Base-by-base conservation (phyloP, 345 rosid genomes). In the Clausena lansium region DNA sequence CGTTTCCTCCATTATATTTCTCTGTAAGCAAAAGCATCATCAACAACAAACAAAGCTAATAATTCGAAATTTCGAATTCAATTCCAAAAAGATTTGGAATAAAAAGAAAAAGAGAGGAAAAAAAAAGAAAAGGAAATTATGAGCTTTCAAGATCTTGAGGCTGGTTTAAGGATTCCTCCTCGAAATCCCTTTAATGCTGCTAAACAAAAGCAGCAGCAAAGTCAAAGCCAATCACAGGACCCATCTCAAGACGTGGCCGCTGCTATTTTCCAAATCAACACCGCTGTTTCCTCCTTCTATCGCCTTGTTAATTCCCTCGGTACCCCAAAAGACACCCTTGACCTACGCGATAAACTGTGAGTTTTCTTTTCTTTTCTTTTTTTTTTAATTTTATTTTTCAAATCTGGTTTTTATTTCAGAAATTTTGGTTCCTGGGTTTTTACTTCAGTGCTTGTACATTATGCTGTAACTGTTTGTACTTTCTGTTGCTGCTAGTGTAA, bases 301-400 rank as follows among this genome's bases (percentile, higher is more conserved):
- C 96, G 92, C 28, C 98, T 91, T 80, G 90, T 91, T 77, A 85
- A 86, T 84, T 86, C 93, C 41, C 90, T 93, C 27, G 94, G 94
- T 41, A 90, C 96, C 67, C 87, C 91, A 5, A 93, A 87, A 59
- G 98, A 93, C 77, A 93, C 98, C 72, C 78, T 84, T 77, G 85
- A 89, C 20, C 79, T 90, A 67, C 92, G 94, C 20, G 90, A 89
- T 3, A 91, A 90, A 77, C 85, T 93, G 94, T 91, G 22, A 75
- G 90, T 81, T 9, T 6, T n/a, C n/a, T n/a, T n/a, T n/a, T n/a
- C n/a, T n/a, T n/a, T n/a, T n/a, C n/a, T 76, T 5, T 24, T 1
- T 62, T 13, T 61, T 70, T 52, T 4, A 22, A 72, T 54, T 0
- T 28, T 0, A 50, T 50, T 50, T 50, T 52, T 52, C 22, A 52